These are phyloP conservation scores for Casuarina equisetifolia DNA, from an alignment of 306 rosid genomes.

Conservation along the genomic window DNA sequence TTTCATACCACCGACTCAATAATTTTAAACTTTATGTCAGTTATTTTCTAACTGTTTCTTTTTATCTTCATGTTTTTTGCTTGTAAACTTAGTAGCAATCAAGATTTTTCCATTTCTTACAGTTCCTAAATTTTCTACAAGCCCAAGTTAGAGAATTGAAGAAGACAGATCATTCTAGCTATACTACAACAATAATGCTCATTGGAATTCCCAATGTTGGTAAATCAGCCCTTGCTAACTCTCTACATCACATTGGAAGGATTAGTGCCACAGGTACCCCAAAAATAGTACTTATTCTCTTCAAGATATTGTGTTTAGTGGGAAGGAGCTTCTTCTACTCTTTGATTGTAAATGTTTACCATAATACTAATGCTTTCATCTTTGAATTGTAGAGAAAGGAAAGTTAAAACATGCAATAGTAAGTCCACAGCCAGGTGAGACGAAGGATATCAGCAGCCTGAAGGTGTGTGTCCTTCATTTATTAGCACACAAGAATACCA, in stretches of 20 bases:
- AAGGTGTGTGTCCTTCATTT: slow-evolving; percentile 51
- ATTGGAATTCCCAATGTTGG: slow-evolving; percentile 92
- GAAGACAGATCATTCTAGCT: slow-evolving; percentile 39
- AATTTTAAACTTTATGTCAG: neutral
- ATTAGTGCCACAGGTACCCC: slow-evolving; percentile 81
- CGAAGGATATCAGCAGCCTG: slow-evolving; percentile 77
- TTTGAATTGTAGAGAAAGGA: slow-evolving; percentile 66
- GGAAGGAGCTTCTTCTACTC: slow-evolving; percentile 1
- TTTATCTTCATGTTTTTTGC: neutral
- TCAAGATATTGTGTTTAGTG: neutral
- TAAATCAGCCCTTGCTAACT: slow-evolving; percentile 84
- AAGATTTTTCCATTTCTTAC: slow-evolving; percentile 21
- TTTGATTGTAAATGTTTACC: neutral
- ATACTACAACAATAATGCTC: slow-evolving; percentile 68
- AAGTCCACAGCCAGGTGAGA: slow-evolving; percentile 82
- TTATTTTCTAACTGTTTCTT: neutral
- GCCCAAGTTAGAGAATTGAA: slow-evolving; percentile 58
- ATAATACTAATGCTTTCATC: neutral
- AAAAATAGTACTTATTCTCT: neutral
- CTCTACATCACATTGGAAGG: slow-evolving; percentile 86
- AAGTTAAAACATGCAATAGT: slow-evolving; percentile 71
- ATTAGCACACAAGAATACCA: neutral
- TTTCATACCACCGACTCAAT: neutral
- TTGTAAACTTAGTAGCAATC: slow-evolving; percentile 2
- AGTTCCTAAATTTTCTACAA: slow-evolving; percentile 79